These are phyloP conservation scores for Aureobasidium zeae DNA, from an alignment of 2,329 filamentous ascomycete genomes.

Conservation along the genomic window DNA sequence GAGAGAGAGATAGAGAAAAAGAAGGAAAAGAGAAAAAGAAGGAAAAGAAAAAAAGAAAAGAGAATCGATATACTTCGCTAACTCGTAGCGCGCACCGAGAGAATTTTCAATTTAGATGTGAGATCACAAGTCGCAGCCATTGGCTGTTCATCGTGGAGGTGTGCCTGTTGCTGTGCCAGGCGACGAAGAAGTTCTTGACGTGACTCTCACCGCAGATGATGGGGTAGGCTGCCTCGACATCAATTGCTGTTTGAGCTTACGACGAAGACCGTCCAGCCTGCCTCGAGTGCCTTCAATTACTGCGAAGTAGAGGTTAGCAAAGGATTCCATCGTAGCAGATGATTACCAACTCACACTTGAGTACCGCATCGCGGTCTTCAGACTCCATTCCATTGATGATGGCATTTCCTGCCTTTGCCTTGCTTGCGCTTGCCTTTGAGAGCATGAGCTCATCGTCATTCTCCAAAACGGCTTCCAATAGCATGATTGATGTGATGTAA, in stretches of 20 bases:
- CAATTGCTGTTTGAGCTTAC: slow-evolving; percentile 16
- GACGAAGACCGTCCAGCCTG: slow-evolving; percentile 13
- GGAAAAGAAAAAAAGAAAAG: background rate
- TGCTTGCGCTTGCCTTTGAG: slow-evolving; percentile 37
- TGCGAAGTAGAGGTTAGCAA: slow-evolving; percentile 8
- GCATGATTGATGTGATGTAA: slow-evolving; percentile 84
- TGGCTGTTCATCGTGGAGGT: slow-evolving; percentile 1
- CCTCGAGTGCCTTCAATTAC: slow-evolving; percentile 17
- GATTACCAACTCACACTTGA: slow-evolving; percentile 61
- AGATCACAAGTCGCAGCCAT: background rate
- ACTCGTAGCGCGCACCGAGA: slow-evolving; percentile 6
- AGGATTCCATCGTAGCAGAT: background rate
- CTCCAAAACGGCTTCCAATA: slow-evolving; percentile 91
- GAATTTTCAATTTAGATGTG: background rate
- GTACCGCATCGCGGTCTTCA: slow-evolving; percentile 63
- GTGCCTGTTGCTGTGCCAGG: slow-evolving; percentile 12
- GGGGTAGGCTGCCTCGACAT: slow-evolving; percentile 7
- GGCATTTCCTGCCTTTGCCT: slow-evolving; percentile 40
- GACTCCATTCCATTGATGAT: slow-evolving; percentile 48
- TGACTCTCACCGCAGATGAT: background rate
- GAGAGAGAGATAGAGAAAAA: background rate
- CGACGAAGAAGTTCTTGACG: slow-evolving; percentile 9
- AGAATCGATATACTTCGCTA: slow-evolving; percentile 2
- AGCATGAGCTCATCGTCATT: slow-evolving; percentile 53
- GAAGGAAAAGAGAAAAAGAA: background rate